Evolutionary conservation across 2,329 filamentous ascomycete genomes (phyloP).

Genomic region (Hymenoscyphus salicellus): DNA sequence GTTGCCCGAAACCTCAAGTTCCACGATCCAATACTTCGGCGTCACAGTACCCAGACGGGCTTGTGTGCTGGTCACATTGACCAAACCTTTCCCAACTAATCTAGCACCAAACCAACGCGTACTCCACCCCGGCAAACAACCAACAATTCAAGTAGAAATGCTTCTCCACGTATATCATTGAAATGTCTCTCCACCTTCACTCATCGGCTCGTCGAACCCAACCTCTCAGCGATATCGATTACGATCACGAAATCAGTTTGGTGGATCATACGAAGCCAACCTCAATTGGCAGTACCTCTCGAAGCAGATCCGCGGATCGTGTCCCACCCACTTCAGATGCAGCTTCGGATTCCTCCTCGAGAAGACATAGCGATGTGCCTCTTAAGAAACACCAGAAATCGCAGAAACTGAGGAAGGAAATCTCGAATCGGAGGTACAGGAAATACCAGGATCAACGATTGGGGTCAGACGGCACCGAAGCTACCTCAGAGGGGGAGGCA

Average conservation of each 20-base stretch:
- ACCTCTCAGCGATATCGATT: constrained; percentile 57
- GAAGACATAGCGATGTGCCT: constrained; percentile 26
- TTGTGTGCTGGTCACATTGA: background rate
- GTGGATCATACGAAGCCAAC: constrained; percentile 47
- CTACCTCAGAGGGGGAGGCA: background rate
- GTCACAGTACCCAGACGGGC: background rate
- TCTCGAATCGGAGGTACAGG: constrained; percentile 30
- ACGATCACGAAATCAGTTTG: constrained; percentile 69
- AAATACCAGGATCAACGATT: constrained; percentile 37
- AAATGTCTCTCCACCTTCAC: constrained; percentile 30
- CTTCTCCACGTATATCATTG: constrained; percentile 15
- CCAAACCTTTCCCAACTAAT: background rate
- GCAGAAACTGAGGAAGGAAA: constrained; percentile 25
- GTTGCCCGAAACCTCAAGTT: background rate
- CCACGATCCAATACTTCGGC: background rate
- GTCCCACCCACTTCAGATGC: constrained; percentile 12
- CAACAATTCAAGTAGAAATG: constrained; percentile 12
- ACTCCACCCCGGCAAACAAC: background rate
- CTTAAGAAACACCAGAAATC: constrained; percentile 26
- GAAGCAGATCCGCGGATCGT: constrained; percentile 22
- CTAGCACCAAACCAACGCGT: background rate
- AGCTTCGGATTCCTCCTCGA: constrained; percentile 27
- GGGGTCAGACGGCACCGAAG: background rate
- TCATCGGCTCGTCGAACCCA: constrained; percentile 47
- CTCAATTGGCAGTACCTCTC: constrained; percentile 7